Evolutionary conservation across 1,139 yeast genomes (phyloP).

Genomic region (Hansenula sp.): DNA sequence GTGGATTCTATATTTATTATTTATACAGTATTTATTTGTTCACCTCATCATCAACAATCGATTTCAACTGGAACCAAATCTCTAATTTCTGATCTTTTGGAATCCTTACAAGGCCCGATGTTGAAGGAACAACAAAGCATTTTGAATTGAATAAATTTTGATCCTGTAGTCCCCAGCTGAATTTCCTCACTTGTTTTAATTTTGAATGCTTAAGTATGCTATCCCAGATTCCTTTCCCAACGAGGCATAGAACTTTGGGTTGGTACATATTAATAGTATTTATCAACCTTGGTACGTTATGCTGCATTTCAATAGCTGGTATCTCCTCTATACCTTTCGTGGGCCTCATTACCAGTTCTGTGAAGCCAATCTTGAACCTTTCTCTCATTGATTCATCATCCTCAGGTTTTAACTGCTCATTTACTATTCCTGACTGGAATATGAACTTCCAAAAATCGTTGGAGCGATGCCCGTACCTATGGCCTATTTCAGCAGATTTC

Average conservation of each 20-base stretch:
- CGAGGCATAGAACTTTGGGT: slow-evolving; percentile 49
- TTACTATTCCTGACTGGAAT: slow-evolving; percentile 47
- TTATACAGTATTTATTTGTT: slow-evolving; percentile 4
- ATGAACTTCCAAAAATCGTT: slow-evolving; percentile 70
- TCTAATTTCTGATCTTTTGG: slow-evolving; percentile 40
- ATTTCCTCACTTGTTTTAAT: slow-evolving; percentile 17
- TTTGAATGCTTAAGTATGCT: slow-evolving; percentile 33
- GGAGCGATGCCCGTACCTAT: slow-evolving; percentile 71
- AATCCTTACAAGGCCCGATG: slow-evolving; percentile 72
- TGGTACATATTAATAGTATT: slow-evolving; percentile 35
- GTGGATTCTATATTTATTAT: too few relatives aligned
- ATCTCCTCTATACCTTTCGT: slow-evolving; percentile 60
- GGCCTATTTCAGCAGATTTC: slow-evolving; percentile 59
- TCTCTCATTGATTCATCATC: slow-evolving; percentile 42
- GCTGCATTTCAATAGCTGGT: slow-evolving; percentile 45
- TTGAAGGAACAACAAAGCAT: slow-evolving; percentile 67
- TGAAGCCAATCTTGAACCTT: slow-evolving; percentile 57
- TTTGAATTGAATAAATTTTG: slow-evolving; percentile 16
- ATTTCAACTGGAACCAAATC: slow-evolving; percentile 42
- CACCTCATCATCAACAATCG: not conserved
- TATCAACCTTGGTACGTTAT: slow-evolving; percentile 52
- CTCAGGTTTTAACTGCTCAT: slow-evolving; percentile 26
- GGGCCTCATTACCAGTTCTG: slow-evolving; percentile 66
- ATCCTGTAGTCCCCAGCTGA: slow-evolving; percentile 52
- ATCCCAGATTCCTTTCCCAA: slow-evolving; percentile 85